These are phyloP conservation scores for Paramecium sexaurelia DNA, from an alignment of 73 alveolate genomes.

Conservation along the genomic window DNA sequence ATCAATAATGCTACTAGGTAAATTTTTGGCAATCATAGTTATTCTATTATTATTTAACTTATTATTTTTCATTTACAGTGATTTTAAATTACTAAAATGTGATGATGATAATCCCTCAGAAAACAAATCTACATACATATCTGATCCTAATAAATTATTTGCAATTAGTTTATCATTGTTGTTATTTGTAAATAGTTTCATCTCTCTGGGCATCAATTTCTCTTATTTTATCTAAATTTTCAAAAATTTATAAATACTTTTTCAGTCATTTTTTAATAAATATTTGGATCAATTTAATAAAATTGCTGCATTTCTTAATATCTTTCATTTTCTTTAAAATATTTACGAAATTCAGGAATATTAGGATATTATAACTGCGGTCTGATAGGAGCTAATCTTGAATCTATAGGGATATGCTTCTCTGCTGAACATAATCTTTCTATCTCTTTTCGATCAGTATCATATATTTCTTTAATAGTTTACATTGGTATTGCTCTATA, in stretches of 20 bases:
- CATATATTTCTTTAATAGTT: conserved; percentile 29
- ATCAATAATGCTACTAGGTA: conserved; percentile 28
- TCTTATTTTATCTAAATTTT: background rate
- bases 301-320: conserved; percentile 8
- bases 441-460: background rate
- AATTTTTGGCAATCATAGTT: background rate
- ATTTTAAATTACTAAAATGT: conserved; percentile 1
- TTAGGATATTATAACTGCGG: background rate
- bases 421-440: background rate
- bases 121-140: conserved; percentile 33
- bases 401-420: background rate
- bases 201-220: conserved; percentile 9
- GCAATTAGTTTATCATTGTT: conserved; percentile 5
- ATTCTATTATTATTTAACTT: conserved; percentile 24
- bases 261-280: conserved; percentile 11
- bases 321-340: conserved; percentile 33
- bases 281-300: conserved; percentile 39
- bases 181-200: background rate
- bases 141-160: conserved; percentile 38
- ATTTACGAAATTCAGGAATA: background rate
- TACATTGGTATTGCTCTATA: conserved; percentile 7
- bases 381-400: conserved; percentile 46
- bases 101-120: conserved; percentile 44
- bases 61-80: background rate
- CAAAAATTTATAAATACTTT: background rate